Conservation (phyloP, 2,329 filamentous ascomycete genomes). For the Pseudogymnoascus verrucosus region DNA sequence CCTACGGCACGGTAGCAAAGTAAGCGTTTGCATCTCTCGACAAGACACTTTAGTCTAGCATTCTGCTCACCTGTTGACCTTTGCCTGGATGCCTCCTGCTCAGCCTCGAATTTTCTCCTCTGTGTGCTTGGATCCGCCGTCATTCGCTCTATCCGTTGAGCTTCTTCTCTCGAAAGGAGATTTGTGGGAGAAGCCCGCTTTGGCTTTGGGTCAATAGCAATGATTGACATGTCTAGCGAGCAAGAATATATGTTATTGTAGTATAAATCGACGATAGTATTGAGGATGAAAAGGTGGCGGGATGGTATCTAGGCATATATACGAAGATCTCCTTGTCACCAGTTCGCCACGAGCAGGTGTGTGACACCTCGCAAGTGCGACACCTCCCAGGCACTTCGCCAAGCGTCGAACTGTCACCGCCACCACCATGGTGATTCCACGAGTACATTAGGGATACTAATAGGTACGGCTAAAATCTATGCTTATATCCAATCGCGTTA, state of each 20-base stretch:
- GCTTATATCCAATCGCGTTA: neutral
- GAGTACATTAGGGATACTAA: neutral
- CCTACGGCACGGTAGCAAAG: neutral
- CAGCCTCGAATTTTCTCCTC: neutral
- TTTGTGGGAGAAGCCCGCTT: neutral
- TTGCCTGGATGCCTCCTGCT: neutral
- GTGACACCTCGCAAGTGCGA: neutral
- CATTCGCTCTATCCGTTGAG: neutral
- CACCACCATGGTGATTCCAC: neutral
- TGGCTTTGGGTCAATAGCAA: neutral
- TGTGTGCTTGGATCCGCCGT: neutral
- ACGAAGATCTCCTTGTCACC: neutral
- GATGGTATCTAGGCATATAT: neutral
- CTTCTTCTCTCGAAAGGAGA: neutral
- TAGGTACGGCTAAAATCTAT: neutral
- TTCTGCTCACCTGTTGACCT: neutral
- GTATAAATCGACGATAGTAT: neutral
- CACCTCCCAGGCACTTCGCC: neutral
- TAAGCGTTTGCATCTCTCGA: neutral
- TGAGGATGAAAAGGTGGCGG: neutral
- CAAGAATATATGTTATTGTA: neutral
- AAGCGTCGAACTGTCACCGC: neutral
- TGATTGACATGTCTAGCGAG: neutral
- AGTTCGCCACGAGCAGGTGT: neutral
- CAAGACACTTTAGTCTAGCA: neutral